Evolutionary conservation across 1,139 yeast genomes (phyloP).

Genomic region (Taphrina flavorubra): DNA sequence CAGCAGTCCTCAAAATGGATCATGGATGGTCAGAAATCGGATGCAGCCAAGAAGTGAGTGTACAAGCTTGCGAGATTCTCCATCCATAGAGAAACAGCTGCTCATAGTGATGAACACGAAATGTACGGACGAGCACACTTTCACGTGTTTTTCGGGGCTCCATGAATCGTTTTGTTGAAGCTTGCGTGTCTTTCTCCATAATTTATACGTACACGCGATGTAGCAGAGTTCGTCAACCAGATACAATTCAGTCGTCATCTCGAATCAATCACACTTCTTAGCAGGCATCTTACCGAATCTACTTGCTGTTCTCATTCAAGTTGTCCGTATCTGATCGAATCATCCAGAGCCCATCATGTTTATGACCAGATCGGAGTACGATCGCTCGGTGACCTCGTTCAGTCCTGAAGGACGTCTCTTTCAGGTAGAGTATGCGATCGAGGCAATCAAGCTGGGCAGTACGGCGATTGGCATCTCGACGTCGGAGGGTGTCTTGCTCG

Average conservation of each 20-base stretch:
- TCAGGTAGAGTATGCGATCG: constrained; percentile 97
- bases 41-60: constrained; percentile 20
- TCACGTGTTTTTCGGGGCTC: not conserved
- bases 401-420: constrained; percentile 98
- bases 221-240: too few relatives aligned
- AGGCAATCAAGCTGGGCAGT: constrained; percentile 94
- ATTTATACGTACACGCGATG: constrained; percentile 10
- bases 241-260: too few relatives aligned
- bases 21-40: constrained; percentile 30
- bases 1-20: constrained; percentile 29
- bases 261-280: not conserved
- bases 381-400: constrained; percentile 97
- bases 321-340: not conserved
- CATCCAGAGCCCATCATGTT: constrained; percentile 63
- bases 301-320: not conserved
- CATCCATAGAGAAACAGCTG: not conserved
- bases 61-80: too few relatives aligned
- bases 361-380: constrained; percentile 97
- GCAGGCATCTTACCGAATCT: not conserved
- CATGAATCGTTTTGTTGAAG: not conserved
- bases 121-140: not conserved
- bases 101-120: not conserved
- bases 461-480: constrained; percentile 98
- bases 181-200: constrained; percentile 23
- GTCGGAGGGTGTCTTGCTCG: constrained; percentile 93